Percentiles rank a stretch among this genome's conserved stretches.
phyloP scores from a whole-genome alignment of 2,329 filamentous ascomycete species.

The Exophiala mesophila region DNA sequence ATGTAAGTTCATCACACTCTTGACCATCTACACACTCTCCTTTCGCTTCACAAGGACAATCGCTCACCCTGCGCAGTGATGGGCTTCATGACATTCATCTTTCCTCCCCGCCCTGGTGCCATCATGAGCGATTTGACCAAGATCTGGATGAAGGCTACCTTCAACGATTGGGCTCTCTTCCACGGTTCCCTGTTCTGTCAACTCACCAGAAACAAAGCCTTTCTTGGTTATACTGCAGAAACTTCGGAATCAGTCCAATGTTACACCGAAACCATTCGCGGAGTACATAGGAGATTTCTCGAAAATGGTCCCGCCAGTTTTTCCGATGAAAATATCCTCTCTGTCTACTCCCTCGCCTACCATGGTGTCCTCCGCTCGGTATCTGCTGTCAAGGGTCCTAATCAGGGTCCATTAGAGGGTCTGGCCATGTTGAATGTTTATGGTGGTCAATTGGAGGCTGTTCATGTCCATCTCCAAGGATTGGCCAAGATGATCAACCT shows the following conservation, averaged over 20 bases:
- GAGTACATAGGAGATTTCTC: slow-evolving; percentile 33
- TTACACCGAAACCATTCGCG: slow-evolving; percentile 32
- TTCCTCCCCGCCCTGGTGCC: slow-evolving; percentile 16
- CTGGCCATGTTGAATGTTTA: slow-evolving; percentile 37
- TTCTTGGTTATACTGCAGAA: slow-evolving; percentile 8
- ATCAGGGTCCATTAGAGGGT: slow-evolving; percentile 32
- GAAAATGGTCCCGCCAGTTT: slow-evolving; percentile 30
- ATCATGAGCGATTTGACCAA: slow-evolving; percentile 10
- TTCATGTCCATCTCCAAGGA: slow-evolving; percentile 32
- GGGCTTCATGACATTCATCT: slow-evolving; percentile 16
- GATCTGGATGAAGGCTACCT: slow-evolving; percentile 18
- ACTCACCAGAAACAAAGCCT: slow-evolving; percentile 16
- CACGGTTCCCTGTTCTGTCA: slow-evolving; percentile 22
- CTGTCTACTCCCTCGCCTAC: slow-evolving; percentile 34
- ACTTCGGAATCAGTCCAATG: slow-evolving; percentile 19
- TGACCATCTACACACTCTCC: too few relatives aligned
- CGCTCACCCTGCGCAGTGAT: slow-evolving; percentile 12
- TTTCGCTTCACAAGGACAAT: too few relatives aligned
- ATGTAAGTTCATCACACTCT: slow-evolving; percentile 7
- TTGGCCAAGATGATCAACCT: slow-evolving; percentile 34
- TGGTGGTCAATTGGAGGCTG: slow-evolving; percentile 32
- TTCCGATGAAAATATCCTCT: slow-evolving; percentile 34
- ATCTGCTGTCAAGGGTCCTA: slow-evolving; percentile 27
- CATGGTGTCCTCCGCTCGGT: slow-evolving; percentile 28
- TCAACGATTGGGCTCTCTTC: slow-evolving; percentile 20